Evolutionary conservation across 1,284 basidiomycete genomes (phyloP).

Genomic region (Tremellales sp.): DNA sequence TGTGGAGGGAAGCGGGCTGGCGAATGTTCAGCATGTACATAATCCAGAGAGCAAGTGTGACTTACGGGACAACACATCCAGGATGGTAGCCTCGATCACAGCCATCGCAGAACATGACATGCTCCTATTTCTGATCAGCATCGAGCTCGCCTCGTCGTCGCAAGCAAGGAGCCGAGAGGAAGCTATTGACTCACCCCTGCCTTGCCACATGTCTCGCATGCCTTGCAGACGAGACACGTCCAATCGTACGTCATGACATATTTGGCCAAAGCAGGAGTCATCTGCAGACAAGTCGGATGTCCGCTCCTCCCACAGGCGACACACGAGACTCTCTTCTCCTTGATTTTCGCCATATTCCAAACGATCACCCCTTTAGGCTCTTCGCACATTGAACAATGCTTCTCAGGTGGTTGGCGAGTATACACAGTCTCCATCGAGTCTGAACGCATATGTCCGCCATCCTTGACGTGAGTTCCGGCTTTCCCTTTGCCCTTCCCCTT

Average conservation of each 20-base stretch:
- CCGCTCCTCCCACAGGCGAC: constrained; percentile 37
- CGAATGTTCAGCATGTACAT: not conserved
- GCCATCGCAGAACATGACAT: constrained; percentile 85
- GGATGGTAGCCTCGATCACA: constrained; percentile 97
- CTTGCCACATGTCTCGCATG: constrained; percentile 84
- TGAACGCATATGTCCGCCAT: too few relatives aligned
- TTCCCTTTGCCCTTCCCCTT: too few relatives aligned
- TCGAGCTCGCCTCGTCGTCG: not conserved
- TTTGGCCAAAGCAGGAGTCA: constrained; percentile 51
- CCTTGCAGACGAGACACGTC: constrained; percentile 91
- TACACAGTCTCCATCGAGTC: too few relatives aligned
- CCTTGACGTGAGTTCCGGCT: too few relatives aligned
- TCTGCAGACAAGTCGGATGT: constrained; percentile 72
- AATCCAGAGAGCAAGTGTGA: constrained; percentile 40
- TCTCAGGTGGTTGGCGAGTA: constrained; percentile 9
- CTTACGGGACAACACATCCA: too few relatives aligned
- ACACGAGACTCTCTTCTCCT: constrained; percentile 43
- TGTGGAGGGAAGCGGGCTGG: constrained; percentile 1
- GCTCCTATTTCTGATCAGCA: constrained; percentile 55
- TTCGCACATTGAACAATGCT: constrained; percentile 23
- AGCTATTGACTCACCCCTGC: constrained; percentile 74
- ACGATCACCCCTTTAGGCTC: too few relatives aligned
- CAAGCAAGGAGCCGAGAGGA: too few relatives aligned
- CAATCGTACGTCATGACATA: constrained; percentile 68
- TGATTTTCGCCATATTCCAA: too few relatives aligned